Conservation (phyloP, 768 basidiomycete genomes). For the Collybia sordida region DNA sequence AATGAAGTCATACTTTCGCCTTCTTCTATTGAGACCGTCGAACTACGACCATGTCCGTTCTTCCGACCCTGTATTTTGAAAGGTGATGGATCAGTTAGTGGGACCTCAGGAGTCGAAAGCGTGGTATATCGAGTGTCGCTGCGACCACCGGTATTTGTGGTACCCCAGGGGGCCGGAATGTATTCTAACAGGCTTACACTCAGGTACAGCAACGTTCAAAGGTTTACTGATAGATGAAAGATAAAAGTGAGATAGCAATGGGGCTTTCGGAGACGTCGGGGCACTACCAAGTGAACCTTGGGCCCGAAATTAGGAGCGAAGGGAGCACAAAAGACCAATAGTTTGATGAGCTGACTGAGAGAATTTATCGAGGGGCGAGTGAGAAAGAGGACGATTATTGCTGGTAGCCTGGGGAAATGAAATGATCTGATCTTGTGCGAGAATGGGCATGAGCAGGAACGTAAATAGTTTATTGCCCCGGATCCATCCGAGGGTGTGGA, state of each 20-base stretch:
- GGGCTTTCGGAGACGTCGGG: slow-evolving; percentile 32
- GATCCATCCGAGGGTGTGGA: slow-evolving; percentile 65
- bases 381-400: slow-evolving; percentile 18
- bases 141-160: slow-evolving; percentile 52
- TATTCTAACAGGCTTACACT: slow-evolving; percentile 78
- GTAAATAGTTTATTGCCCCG: slow-evolving; percentile 58
- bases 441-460: slow-evolving; percentile 70
- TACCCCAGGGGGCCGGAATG: slow-evolving; percentile 68
- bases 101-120: slow-evolving; percentile 27
- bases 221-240: slow-evolving; percentile 58
- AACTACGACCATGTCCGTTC: slow-evolving; percentile 68
- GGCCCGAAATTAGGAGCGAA: slow-evolving; percentile 28
- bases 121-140: slow-evolving; percentile 22
- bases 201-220: slow-evolving; percentile 77
- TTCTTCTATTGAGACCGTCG: slow-evolving; percentile 44
- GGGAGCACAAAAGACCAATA: slow-evolving; percentile 72
- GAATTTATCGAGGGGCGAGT: slow-evolving; percentile 30
- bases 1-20: slow-evolving; percentile 73
- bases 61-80: slow-evolving; percentile 73
- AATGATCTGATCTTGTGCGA: slow-evolving; percentile 42
- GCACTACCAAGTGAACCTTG: slow-evolving; percentile 30
- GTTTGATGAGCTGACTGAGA: slow-evolving; percentile 80
- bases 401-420: slow-evolving; percentile 20
- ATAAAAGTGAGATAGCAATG: slow-evolving; percentile 37
- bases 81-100: slow-evolving; percentile 36